These are phyloP conservation scores for Rhodomyrtus psidioides DNA, from an alignment of 441 rosid genomes.

Conservation along the genomic window DNA sequence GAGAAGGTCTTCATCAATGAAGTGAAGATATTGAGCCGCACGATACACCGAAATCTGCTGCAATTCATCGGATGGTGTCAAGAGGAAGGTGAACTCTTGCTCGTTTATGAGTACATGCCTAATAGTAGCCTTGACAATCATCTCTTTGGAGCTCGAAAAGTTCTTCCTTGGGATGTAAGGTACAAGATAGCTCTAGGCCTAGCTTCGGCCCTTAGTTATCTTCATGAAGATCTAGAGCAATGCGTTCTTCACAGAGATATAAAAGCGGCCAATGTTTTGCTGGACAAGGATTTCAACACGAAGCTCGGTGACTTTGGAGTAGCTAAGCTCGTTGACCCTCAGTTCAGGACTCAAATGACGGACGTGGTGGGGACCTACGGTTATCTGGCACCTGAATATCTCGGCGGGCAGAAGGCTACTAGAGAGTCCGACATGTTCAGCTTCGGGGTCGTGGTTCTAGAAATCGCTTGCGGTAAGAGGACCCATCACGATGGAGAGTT, in stretches of 20 bases:
- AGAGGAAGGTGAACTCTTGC: too few relatives aligned
- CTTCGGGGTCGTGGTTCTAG: too few relatives aligned
- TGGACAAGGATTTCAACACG: neutral
- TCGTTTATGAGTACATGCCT: too few relatives aligned
- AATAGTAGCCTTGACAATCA: too few relatives aligned
- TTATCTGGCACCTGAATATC: neutral
- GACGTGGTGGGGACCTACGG: neutral
- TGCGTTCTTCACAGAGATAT: neutral
- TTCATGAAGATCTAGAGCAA: too few relatives aligned
- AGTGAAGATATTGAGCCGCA: neutral
- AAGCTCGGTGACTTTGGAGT: neutral
- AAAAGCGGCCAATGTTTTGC: neutral
- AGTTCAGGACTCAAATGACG: neutral
- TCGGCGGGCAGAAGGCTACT: neutral
- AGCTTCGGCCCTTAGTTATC: too few relatives aligned
- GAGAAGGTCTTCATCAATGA: neutral
- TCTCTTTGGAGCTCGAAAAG: too few relatives aligned
- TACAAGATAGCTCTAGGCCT: too few relatives aligned
- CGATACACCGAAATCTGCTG: neutral
- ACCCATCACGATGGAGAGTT: too few relatives aligned
- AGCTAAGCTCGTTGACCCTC: neutral
- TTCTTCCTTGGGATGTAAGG: too few relatives aligned
- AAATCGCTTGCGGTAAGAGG: too few relatives aligned
- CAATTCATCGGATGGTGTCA: too few relatives aligned
- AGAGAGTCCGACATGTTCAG: neutral